Base-by-base conservation (phyloP, 768 basidiomycete species). In the Lentinus tigrinus region DNA sequence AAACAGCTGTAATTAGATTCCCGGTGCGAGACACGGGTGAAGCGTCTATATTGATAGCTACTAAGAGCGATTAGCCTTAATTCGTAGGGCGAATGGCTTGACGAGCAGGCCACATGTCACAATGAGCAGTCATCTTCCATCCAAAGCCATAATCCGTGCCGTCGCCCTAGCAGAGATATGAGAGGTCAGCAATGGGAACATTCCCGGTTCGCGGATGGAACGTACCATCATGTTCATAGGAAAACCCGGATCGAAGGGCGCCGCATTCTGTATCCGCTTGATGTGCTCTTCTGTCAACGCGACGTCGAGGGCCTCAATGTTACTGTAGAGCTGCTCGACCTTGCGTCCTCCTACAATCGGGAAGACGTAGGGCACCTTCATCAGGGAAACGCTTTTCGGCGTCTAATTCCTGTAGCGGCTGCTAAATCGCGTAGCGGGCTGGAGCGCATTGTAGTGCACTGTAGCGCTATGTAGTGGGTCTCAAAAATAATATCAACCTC, bases 301-400 rank as follows among this genome's bases (percentile, higher is more conserved):
- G 27, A 64, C 24, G 1, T 48, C 21, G 38, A 64, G 56, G 17
- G 59, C 63, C 17, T 54, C 54, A 37, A 64, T 58, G 53, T 68
- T 69, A 51, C 58, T 68, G 23, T 34, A 14, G 5, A 68, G 55
- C 6, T 67, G 61, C 46, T 62, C 48, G n/a, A 61, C 52, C 26
- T 64, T 65, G 52, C 60, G 53, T 7, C 62, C 61, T 19, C 55
- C 55, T 38, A 62, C 39, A 47, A 65, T 54, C 17, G 57, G 65
- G 57, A 67, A 67, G 8, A 62, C 61, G 26, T 62, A 62, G 8
- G 65, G 65, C 10, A 65, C 55, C 53, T 71, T n/a, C n/a, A n/a
- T n/a, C n/a, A n/a, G n/a, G n/a, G n/a, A n/a, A n/a, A n/a, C n/a
- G n/a, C n/a, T n/a, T n/a, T n/a, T n/a, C n/a, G n/a, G n/a, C n/a